Base-by-base conservation (phyloP, 2,329 filamentous ascomycete species). In the Cytospora chrysosperma region DNA sequence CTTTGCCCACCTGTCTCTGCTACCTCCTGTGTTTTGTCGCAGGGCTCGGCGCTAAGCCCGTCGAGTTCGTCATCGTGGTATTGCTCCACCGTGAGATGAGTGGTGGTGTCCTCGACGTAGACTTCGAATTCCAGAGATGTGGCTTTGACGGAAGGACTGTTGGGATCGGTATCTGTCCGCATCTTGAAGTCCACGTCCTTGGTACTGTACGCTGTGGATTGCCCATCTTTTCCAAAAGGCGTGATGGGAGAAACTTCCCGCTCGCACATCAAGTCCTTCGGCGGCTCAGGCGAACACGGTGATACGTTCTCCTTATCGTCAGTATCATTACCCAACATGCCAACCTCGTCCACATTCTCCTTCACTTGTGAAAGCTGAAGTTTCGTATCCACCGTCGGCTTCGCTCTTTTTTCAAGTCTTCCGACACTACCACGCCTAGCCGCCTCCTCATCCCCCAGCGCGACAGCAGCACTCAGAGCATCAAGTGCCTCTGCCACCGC, bases 401-500 rank as follows among this genome's bases (percentile, higher is more conserved):
- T 50, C 24, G 24, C 27, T 9, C 12, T 6, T 32, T 24, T 15
- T 26, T 50, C 30, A 32, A 17, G 5, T 17, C 52, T 5, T 28
- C 30, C 13, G 24, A 15, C 40, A 54, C 40, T 27, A 47, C 9
- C 50, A 54, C 6, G n/a, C 57, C 43, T 37, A 12, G 13, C 26
- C 17, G 2, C 54, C 43, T 7, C 56, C 28, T 9, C 53, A 50
- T 12, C 40, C 30, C 8, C 51, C 27, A 19, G 49, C 15, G 13
- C 27, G 50, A 28, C n/a, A 24, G 43, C n/a, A 24, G 43, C 7
- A 21, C 13, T 24, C n/a, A 13, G n/a, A 8, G 43, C 65, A 59
- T 57, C 56, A 51, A 61, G 24, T n/a, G 43, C 50, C 13, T 56
- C 51, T 6, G 64, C 63, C 43, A 52, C 56, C 17, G 27, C 56